Percentiles rank a stretch among this genome's conserved stretches.
These are phyloP conservation scores for Amorphotheca resinae DNA, from an alignment of 495 filamentous ascomycete genomes.

Conservation along the genomic window DNA sequence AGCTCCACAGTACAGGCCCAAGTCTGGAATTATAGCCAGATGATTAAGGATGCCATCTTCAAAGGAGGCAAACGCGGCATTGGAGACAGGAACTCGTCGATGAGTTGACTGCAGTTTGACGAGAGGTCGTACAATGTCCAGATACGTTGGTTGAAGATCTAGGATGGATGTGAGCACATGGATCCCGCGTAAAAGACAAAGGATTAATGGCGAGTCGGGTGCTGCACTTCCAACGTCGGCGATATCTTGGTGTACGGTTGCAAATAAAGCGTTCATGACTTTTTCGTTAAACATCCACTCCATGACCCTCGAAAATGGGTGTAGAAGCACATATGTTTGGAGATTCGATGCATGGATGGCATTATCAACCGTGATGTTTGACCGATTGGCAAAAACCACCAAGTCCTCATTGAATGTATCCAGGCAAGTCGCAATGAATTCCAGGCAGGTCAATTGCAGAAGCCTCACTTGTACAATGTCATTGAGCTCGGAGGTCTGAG, in stretches of 20 bases:
- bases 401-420: slow-evolving; percentile 85
- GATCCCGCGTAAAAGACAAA: slow-evolving; percentile 59
- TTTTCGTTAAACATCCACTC: slow-evolving; percentile 96
- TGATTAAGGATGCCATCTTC: slow-evolving; percentile 85
- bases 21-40: slow-evolving; percentile 56
- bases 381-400: slow-evolving; percentile 65
- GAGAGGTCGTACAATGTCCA: slow-evolving; percentile 69
- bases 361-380: slow-evolving; percentile 57
- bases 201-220: slow-evolving; percentile 60
- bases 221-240: slow-evolving; percentile 50
- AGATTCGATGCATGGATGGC: slow-evolving; percentile 59
- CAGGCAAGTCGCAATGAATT: slow-evolving; percentile 64
- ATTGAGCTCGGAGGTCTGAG: slow-evolving; percentile 44
- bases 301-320: slow-evolving; percentile 86
- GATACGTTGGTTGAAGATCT: slow-evolving; percentile 80
- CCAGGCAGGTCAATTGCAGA: slow-evolving; percentile 63
- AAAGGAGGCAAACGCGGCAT: slow-evolving; percentile 66
- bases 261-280: slow-evolving; percentile 66
- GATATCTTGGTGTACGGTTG: slow-evolving; percentile 59
- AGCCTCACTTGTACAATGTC: slow-evolving; percentile 52
- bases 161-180: slow-evolving; percentile 70
- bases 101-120: slow-evolving; percentile 37
- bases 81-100: slow-evolving; percentile 37
- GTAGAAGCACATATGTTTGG: slow-evolving; percentile 63
- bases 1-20: slow-evolving; percentile 74